phyloP scores from a whole-genome alignment of 192 early-diverging fungal genomes.

The Dimargaris cristalligena region DNA sequence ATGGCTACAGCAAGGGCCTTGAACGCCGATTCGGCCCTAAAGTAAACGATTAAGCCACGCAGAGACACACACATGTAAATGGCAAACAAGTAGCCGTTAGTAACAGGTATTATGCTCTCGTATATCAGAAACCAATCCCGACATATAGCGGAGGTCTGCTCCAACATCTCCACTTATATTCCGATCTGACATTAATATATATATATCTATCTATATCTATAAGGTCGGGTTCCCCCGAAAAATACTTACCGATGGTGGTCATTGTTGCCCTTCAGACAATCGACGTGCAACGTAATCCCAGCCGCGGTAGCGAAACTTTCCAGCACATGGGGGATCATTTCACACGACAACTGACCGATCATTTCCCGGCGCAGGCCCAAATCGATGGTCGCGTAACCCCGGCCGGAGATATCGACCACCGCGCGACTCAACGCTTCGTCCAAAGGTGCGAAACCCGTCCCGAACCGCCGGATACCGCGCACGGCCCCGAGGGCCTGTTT shows the following conservation, averaged over 20 bases:
- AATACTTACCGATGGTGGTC: conserved; percentile 82
- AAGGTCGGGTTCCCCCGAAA: neutral
- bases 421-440: conserved; percentile 91
- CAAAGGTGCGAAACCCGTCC: conserved; percentile 85
- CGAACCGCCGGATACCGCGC: conserved; percentile 81
- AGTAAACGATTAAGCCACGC: too few relatives aligned
- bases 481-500: conserved; percentile 80
- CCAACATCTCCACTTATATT: too few relatives aligned
- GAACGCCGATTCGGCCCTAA: conserved; percentile 89
- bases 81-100: too few relatives aligned
- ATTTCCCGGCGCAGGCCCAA: conserved; percentile 81
- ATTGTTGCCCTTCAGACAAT: conserved; percentile 84
- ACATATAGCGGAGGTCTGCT: too few relatives aligned
- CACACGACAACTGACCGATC: conserved; percentile 77
- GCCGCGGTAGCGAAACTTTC: conserved; percentile 80
- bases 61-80: too few relatives aligned
- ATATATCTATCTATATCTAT: too few relatives aligned
- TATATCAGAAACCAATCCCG: too few relatives aligned
- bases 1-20: conserved; percentile 95
- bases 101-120: too few relatives aligned
- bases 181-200: too few relatives aligned
- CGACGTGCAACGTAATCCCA: conserved; percentile 92
- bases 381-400: conserved; percentile 67
- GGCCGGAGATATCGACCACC: conserved; percentile 95
- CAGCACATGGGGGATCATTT: conserved; percentile 98